Conservation (phyloP, 352 stramenopile genomes). For the Phytophthora gonapodyides region DNA sequence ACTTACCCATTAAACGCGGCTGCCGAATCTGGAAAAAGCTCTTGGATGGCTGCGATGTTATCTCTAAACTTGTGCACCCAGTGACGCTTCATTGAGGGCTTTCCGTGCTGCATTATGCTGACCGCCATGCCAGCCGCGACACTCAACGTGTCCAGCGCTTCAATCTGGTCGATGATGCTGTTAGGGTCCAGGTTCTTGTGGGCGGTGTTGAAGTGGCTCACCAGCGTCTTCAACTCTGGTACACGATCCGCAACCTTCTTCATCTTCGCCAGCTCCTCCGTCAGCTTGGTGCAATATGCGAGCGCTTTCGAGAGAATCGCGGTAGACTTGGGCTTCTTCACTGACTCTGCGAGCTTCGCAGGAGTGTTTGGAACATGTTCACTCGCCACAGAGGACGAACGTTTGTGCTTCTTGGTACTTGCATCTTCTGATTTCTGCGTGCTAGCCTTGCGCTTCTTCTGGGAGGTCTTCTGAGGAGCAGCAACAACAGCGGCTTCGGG, state of each 20-base stretch:
- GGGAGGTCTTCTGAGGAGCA: not conserved
- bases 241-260: constrained; percentile 16
- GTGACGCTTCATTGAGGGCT: constrained; percentile 8
- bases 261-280: constrained; percentile 11
- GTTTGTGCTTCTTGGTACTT: constrained; percentile 1
- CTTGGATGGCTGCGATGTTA: constrained; percentile 7
- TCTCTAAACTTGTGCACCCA: constrained; percentile 20
- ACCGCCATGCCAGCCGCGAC: constrained; percentile 5
- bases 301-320: constrained; percentile 2
- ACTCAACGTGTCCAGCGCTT: constrained; percentile 5
- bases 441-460: constrained; percentile 9
- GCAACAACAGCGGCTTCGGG: not conserved
- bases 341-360: not conserved
- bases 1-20: constrained; percentile 14
- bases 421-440: not conserved
- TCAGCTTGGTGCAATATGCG: not conserved
- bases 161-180: constrained; percentile 6
- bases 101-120: constrained; percentile 14
- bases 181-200: constrained; percentile 9
- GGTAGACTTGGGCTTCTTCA: constrained; percentile 6
- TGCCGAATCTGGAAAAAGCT: constrained; percentile 12
- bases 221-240: constrained; percentile 4
- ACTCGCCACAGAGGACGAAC: not conserved
- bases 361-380: not conserved
- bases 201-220: constrained; percentile 13